phyloP scores from a whole-genome alignment of 495 filamentous ascomycete species.

The Trichoderma parareesei region DNA sequence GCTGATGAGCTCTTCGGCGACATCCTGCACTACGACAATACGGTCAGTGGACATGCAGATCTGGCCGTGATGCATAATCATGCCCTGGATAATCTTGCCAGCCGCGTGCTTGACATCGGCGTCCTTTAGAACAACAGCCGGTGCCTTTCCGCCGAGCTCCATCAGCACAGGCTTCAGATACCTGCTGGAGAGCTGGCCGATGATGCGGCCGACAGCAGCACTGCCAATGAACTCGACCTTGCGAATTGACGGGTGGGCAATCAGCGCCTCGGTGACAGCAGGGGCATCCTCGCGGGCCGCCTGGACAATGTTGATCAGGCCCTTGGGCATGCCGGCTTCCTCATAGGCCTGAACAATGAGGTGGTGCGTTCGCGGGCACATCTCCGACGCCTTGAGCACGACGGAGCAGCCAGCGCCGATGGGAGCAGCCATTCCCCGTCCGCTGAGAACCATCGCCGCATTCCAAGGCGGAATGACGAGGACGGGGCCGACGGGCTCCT shows the following conservation, averaged over 20 bases:
- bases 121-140: slow-evolving; percentile 22
- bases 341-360: slow-evolving; percentile 18
- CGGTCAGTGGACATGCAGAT: slow-evolving; percentile 28
- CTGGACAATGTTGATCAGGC: slow-evolving; percentile 39
- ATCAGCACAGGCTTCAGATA: slow-evolving; percentile 46
- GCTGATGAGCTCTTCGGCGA: slow-evolving; percentile 17
- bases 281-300: slow-evolving; percentile 37
- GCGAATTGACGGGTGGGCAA: slow-evolving; percentile 30
- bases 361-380: slow-evolving; percentile 5
- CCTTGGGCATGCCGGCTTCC: slow-evolving; percentile 42
- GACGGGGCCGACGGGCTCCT: neutral
- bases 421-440: slow-evolving; percentile 22
- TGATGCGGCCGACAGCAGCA: slow-evolving; percentile 21
- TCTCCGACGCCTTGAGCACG: slow-evolving; percentile 59
- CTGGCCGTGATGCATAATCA: slow-evolving; percentile 20
- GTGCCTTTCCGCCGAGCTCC: slow-evolving; percentile 24
- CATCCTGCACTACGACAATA: slow-evolving; percentile 18
- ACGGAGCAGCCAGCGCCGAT: slow-evolving; percentile 68
- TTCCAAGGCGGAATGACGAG: neutral
- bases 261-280: slow-evolving; percentile 37
- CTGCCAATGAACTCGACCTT: slow-evolving; percentile 34
- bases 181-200: slow-evolving; percentile 36
- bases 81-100: slow-evolving; percentile 17
- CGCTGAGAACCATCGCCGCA: neutral
- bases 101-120: slow-evolving; percentile 22